Evolutionary conservation across 768 basidiomycete genomes (phyloP).

Genomic region (Amanita pseudoporphyria): DNA sequence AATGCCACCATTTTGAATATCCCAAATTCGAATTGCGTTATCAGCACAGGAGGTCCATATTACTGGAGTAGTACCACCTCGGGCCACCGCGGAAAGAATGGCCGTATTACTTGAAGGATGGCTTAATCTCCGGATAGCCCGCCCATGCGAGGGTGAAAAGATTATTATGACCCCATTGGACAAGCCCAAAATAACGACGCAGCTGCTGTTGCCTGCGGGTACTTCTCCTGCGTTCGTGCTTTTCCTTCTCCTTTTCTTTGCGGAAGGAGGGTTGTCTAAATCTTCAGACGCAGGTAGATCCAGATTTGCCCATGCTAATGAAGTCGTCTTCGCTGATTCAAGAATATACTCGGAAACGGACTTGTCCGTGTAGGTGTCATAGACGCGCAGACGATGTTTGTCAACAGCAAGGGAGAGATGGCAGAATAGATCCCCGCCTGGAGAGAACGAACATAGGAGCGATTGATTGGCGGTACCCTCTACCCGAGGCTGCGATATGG

Average conservation of each 20-base stretch:
- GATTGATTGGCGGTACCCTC: slow-evolving; percentile 34
- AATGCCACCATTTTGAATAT: slow-evolving; percentile 38
- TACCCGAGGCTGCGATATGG: slow-evolving; percentile 45
- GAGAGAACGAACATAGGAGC: slow-evolving; percentile 50
- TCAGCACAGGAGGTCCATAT: slow-evolving; percentile 55
- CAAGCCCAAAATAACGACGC: slow-evolving; percentile 48
- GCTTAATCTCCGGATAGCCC: slow-evolving; percentile 43
- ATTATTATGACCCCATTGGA: slow-evolving; percentile 49
- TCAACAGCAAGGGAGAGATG: slow-evolving; percentile 57
- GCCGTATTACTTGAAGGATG: slow-evolving; percentile 44
- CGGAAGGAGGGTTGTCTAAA: slow-evolving; percentile 24
- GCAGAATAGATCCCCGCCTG: slow-evolving; percentile 44
- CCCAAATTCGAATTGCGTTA: slow-evolving; percentile 48
- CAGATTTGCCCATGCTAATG: slow-evolving; percentile 41
- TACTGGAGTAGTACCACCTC: slow-evolving; percentile 20
- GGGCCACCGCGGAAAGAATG: slow-evolving; percentile 37
- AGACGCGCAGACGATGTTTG: slow-evolving; percentile 62
- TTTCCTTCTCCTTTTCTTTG: slow-evolving; percentile 49
- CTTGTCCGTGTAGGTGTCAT: slow-evolving; percentile 45
- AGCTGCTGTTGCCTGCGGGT: slow-evolving; percentile 20
- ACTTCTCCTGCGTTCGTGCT: slow-evolving; percentile 19
- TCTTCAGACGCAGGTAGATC: slow-evolving; percentile 18
- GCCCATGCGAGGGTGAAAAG: slow-evolving; percentile 54
- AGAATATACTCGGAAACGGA: slow-evolving; percentile 49
- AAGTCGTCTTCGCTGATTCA: slow-evolving; percentile 44